Evolutionary conservation across 805 yeast genomes (phyloP).

Genomic region (Barnettozyma pratensis): DNA sequence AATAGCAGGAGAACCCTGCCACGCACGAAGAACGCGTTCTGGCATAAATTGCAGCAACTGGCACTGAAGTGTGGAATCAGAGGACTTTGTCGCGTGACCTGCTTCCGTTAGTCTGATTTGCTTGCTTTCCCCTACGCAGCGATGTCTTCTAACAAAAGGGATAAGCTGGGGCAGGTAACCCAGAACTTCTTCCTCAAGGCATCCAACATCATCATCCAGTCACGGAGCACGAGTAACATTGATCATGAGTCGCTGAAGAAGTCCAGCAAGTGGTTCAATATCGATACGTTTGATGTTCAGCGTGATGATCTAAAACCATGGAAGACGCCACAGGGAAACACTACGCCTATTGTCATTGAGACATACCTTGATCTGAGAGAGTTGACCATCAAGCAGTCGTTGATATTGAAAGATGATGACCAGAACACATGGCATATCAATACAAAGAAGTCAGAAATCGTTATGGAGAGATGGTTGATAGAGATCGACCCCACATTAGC

Average conservation of each 20-base stretch:
- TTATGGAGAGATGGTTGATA: conserved; percentile 88
- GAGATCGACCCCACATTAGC: conserved; percentile 58
- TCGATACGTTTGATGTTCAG: conserved; percentile 36
- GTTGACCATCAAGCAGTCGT: conserved; percentile 49
- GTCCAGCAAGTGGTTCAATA: conserved; percentile 59
- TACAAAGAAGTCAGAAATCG: conserved; percentile 72
- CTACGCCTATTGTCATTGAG: conserved; percentile 85
- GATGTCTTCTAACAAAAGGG: conserved; percentile 15
- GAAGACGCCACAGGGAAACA: conserved; percentile 36
- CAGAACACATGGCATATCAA: conserved; percentile 55
- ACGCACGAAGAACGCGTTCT: too few species aligned
- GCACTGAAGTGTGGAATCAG: too few species aligned
- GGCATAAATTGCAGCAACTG: too few species aligned
- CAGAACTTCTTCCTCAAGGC: conserved; percentile 60
- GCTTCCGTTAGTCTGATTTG: too few species aligned
- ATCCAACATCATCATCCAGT: conserved; percentile 49
- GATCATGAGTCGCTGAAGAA: conserved; percentile 20
- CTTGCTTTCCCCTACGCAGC: too few species aligned
- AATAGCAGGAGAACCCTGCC: background rate
- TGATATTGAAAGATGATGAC: conserved; percentile 52
- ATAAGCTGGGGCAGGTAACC: conserved; percentile 23
- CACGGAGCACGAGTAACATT: conserved; percentile 26
- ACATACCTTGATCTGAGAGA: conserved; percentile 66
- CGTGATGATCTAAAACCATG: conserved; percentile 62
- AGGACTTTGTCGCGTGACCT: too few species aligned